A percentile compares a stretch with the other conserved stretches of the same genome.
phyloP scores from a whole-genome alignment of 1,139 yeast genomes.

The Protomyces macrosporus region DNA sequence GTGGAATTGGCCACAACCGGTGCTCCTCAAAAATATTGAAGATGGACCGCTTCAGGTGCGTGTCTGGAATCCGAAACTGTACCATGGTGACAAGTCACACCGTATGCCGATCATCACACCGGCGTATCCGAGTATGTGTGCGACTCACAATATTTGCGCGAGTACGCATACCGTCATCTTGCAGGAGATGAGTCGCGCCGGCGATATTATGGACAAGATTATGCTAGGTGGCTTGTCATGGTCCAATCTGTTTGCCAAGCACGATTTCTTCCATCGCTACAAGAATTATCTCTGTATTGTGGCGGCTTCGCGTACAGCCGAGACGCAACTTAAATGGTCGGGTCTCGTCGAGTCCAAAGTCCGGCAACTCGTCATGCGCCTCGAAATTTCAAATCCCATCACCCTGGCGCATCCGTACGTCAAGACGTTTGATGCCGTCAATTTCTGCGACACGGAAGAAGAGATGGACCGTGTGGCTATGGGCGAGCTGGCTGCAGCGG shows the following conservation, averaged over 20 bases:
- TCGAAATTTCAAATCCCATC: slow-evolving; percentile 61
- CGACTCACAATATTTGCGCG: slow-evolving; percentile 87
- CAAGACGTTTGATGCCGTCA: slow-evolving; percentile 62
- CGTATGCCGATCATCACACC: slow-evolving; percentile 99
- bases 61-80: slow-evolving; percentile 93
- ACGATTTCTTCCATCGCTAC: slow-evolving; percentile 73
- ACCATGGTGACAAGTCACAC: slow-evolving; percentile 81
- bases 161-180: slow-evolving; percentile 80
- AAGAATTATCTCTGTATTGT: slow-evolving; percentile 80
- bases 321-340: slow-evolving; percentile 81
- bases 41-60: slow-evolving; percentile 95
- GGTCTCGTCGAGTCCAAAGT: slow-evolving; percentile 89
- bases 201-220: slow-evolving; percentile 65
- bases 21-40: slow-evolving; percentile 80
- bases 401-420: slow-evolving; percentile 85
- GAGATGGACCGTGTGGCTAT: slow-evolving; percentile 53
- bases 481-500: slow-evolving; percentile 47
- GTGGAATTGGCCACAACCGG: slow-evolving; percentile 99
- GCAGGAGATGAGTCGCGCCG: slow-evolving; percentile 70
- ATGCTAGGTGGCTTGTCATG: slow-evolving; percentile 59
- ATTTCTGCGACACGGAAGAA: slow-evolving; percentile 50
- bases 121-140: slow-evolving; percentile 99
- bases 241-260: slow-evolving; percentile 70
- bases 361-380: slow-evolving; percentile 70
- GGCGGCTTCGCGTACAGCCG: slow-evolving; percentile 70